Evolutionary conservation across 2,329 filamentous ascomycete species (phyloP), one percentile per base, ranked within the genome.

Genomic region (Phyllosticta capitalensis): DNA sequence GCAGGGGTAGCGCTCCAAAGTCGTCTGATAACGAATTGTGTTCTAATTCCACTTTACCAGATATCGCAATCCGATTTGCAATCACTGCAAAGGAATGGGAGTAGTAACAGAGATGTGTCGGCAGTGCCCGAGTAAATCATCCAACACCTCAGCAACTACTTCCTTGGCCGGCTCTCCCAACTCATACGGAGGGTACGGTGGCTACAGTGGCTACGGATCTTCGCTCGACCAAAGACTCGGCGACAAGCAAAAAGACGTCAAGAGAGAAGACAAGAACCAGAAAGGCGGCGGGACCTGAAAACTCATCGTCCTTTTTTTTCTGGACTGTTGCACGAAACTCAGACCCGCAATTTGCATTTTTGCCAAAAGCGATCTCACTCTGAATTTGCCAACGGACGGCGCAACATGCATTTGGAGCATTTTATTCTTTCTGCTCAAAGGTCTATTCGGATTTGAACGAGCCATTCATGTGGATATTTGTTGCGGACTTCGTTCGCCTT

Each of bases 41-140:
- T 54, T 10, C 54, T 1, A 52, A 53, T 9, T 19, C 17, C 2
- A 17, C 3, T 12, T 9, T 3, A n/a, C 4, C n/a, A 60, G 58
- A 1, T 60, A 60, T 14, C 53, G 58, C n/a, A 60, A 60, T 20
- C 58, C 58, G 5, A 60, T 60, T 10, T 60, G 58, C 49, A 49
- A 53, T 12, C 26, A 60, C n/a, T 60, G 58, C 17, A 53, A 56
- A 53, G 58, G 58, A 28, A 53, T 54, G 9, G 58, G 58, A 12
- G 56, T 59, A 12, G 52, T 59, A 6, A 59, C 56, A 2, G 52
- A 59, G 24, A 51, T 52, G 2, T 59, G 56, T 19, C 56, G 52
- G 9, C 56, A 59, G 24, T 59, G 56, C n/a, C 51, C 28, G 2
- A 59, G 20, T 22, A 59, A 59, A 17, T 30, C 52, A 19, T n/a